Percentiles rank a stretch among this genome's conserved stretches.
phyloP scores from a whole-genome alignment of 2,329 filamentous ascomycete genomes.

The Arachnomyces sp. region DNA sequence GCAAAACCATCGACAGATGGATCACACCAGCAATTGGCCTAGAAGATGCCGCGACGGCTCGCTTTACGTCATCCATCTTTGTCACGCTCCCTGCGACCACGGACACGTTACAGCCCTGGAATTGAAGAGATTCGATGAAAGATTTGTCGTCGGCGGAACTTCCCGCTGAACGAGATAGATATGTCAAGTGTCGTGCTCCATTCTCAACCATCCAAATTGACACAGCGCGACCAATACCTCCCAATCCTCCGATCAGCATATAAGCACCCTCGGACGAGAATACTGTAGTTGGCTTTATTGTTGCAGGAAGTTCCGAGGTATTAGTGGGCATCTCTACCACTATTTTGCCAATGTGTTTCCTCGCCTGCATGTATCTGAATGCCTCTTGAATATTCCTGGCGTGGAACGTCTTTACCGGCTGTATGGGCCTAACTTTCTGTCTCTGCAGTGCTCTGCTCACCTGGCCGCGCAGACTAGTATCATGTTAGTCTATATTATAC shows the following conservation, averaged over 20 bases:
- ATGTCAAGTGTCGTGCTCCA: conserved; percentile 24
- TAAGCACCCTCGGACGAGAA: not conserved
- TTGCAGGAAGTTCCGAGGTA: too few species aligned
- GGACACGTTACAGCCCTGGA: conserved; percentile 1
- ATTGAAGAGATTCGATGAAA: too few species aligned
- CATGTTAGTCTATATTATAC: not conserved
- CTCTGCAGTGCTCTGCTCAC: conserved; percentile 1
- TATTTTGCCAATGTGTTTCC: conserved; percentile 33
- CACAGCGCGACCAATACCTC: conserved; percentile 7
- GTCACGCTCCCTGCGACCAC: conserved; percentile 11
- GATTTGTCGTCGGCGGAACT: not conserved
- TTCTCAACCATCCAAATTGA: conserved; percentile 10
- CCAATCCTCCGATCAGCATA: conserved; percentile 6
- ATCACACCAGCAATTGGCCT: conserved; percentile 8
- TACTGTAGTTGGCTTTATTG: too few species aligned
- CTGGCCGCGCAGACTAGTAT: conserved; percentile 1
- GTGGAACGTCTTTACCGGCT: conserved; percentile 1
- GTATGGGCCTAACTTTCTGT: conserved; percentile 4
- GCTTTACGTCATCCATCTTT: conserved; percentile 5
- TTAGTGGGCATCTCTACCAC: conserved; percentile 19
- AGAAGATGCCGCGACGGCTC: too few species aligned
- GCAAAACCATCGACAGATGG: conserved; percentile 6
- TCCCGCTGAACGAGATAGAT: conserved; percentile 19
- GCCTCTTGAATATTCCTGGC: conserved; percentile 12
- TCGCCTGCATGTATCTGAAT: conserved; percentile 24